Percentiles rank a stretch among this genome's conserved stretches.
These are phyloP conservation scores for Posidonia australis DNA, from an alignment of 106 monocot species.

Conservation along the genomic window DNA sequence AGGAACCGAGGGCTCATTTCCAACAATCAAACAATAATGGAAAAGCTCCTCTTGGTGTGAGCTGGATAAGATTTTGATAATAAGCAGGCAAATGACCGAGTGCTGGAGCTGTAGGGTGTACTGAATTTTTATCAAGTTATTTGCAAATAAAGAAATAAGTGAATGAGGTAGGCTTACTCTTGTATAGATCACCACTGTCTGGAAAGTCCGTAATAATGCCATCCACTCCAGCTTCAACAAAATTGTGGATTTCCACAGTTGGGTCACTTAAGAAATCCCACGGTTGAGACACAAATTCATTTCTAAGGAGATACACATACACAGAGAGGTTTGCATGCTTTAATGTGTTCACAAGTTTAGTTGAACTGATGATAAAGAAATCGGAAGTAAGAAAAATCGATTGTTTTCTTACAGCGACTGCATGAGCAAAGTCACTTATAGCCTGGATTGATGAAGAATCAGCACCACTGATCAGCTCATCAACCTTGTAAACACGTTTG, in stretches of 20 bases:
- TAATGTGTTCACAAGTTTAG: slow-evolving; percentile 27
- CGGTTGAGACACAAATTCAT: slow-evolving; percentile 50
- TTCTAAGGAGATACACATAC: slow-evolving; percentile 42
- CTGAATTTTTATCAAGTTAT: neutral
- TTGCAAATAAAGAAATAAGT: neutral
- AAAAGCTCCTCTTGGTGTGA: no score
- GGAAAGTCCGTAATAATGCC: slow-evolving; percentile 80
- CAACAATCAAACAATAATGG: no score
- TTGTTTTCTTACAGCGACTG: slow-evolving; percentile 37
- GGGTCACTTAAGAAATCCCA: slow-evolving; percentile 79
- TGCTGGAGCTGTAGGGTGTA: neutral
- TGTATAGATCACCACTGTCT: slow-evolving; percentile 38
- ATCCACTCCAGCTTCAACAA: slow-evolving; percentile 24
- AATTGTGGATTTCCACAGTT: slow-evolving; percentile 47
- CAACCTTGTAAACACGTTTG: slow-evolving; percentile 49
- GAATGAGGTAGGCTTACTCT: slow-evolving; percentile 30
- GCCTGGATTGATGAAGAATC: slow-evolving; percentile 33
- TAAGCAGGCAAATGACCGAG: neutral
- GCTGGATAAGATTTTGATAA: no score
- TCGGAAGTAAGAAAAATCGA: slow-evolving; percentile 33
- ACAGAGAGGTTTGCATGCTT: slow-evolving; percentile 40
- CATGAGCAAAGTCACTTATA: slow-evolving; percentile 47
- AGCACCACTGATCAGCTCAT: slow-evolving; percentile 34
- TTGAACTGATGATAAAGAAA: slow-evolving; percentile 24
- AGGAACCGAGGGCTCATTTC: no score